phyloP scores from a whole-genome alignment of 176 grass and related monocot species.

The Ampelocalamus luodianensis region DNA sequence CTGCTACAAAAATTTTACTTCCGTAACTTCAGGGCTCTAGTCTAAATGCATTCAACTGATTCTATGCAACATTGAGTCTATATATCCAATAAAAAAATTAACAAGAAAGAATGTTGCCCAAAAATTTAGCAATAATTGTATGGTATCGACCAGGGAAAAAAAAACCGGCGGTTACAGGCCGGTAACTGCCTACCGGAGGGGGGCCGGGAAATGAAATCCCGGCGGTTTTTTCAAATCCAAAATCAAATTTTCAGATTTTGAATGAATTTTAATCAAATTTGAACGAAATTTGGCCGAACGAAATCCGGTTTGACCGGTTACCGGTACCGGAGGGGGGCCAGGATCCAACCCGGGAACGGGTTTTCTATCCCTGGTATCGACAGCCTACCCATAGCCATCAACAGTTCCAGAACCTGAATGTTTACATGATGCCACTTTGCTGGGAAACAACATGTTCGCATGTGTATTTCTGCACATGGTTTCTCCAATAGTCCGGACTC shows the following conservation, averaged over 20 bases:
- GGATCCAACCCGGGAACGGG: no score
- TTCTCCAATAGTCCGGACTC: not conserved
- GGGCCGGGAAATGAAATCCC: no score
- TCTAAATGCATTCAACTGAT: conserved; percentile 26
- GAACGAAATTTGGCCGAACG: no score
- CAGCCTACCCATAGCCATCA: not conserved
- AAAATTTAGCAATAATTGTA: not conserved
- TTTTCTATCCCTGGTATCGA: no score
- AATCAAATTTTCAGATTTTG: no score
- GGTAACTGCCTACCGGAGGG: no score
- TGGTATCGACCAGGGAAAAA: not conserved
- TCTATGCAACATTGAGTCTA: not conserved
- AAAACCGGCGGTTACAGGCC: no score
- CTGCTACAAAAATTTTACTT: conserved; percentile 19
- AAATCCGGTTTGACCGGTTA: no score
- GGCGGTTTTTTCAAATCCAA: no score
- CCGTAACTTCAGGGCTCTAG: not conserved
- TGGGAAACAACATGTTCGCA: not conserved
- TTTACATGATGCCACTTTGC: not conserved
- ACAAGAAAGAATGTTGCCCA: not conserved
- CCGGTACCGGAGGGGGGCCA: no score
- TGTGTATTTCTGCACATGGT: conserved; percentile 8
- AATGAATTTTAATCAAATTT: no score
- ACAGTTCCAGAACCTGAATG: not conserved
- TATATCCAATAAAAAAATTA: conserved; percentile 13